phyloP scores from a whole-genome alignment of 768 basidiomycete genomes.

The Gloeophyllum trabeum region DNA sequence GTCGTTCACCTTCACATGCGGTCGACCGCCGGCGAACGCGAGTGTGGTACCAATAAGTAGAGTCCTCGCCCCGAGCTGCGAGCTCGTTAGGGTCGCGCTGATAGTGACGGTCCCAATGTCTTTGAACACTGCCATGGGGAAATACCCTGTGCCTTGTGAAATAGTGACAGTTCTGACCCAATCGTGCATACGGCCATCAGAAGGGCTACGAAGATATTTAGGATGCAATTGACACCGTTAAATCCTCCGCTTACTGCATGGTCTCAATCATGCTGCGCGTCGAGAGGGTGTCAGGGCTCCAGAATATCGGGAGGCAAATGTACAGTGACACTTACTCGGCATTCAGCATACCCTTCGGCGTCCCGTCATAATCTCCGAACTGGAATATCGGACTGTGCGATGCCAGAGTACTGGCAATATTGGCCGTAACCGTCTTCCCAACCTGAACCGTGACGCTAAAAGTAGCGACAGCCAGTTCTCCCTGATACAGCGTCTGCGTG shows the following conservation, averaged over 20 bases:
- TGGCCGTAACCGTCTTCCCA: too few relatives aligned
- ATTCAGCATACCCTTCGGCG: conserved; percentile 34
- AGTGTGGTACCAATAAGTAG: conserved; percentile 33
- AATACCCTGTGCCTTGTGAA: conserved; percentile 23
- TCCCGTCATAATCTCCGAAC: conserved; percentile 31
- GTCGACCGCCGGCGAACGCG: conserved; percentile 36
- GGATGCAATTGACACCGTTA: background rate
- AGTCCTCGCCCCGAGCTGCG: conserved; percentile 35
- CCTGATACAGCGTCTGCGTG: background rate
- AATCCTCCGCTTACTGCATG: conserved; percentile 27
- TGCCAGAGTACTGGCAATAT: too few relatives aligned
- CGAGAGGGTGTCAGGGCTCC: background rate
- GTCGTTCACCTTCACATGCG: conserved; percentile 30
- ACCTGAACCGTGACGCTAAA: conserved; percentile 23
- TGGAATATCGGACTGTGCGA: conserved; percentile 23
- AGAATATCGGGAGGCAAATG: too few relatives aligned
- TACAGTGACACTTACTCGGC: conserved; percentile 22
- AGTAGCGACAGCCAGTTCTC: background rate
- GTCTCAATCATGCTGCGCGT: conserved; percentile 29
- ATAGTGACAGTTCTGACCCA: conserved; percentile 36
- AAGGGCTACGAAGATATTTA: conserved; percentile 13
- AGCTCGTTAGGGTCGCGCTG: conserved; percentile 27
- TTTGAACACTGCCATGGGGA: conserved; percentile 42
- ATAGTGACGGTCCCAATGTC: conserved; percentile 33
- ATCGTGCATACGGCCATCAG: conserved; percentile 31